Evolutionary conservation across 2,329 filamentous ascomycete genomes (phyloP).

Genomic region (Raffaelea ambrosiae): DNA sequence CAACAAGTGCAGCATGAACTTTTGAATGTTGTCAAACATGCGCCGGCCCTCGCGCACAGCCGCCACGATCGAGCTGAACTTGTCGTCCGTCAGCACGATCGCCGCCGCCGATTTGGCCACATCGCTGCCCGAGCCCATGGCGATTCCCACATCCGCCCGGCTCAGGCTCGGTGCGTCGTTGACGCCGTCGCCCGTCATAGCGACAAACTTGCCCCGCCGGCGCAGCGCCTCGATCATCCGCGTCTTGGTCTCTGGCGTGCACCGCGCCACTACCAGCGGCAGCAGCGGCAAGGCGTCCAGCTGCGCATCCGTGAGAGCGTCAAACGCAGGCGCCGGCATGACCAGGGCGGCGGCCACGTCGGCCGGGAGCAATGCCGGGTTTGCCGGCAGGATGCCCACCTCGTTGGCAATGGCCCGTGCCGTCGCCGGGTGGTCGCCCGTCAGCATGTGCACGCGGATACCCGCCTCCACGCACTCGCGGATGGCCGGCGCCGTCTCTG

Average conservation of each 20-base stretch:
- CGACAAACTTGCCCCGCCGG: constrained; percentile 65
- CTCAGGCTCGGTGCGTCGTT: constrained; percentile 80
- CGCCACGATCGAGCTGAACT: constrained; percentile 78
- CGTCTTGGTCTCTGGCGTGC: constrained; percentile 78
- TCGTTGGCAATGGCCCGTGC: constrained; percentile 71
- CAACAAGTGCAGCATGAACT: constrained; percentile 74
- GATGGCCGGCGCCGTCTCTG: constrained; percentile 68
- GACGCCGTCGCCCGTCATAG: constrained; percentile 84
- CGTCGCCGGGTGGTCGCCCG: constrained; percentile 72
- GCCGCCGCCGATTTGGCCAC: constrained; percentile 75
- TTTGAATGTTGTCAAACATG: constrained; percentile 86
- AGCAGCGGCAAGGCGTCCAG: constrained; percentile 69
- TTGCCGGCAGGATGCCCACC: constrained; percentile 65
- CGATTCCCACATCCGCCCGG: constrained; percentile 76
- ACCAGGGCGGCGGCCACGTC: constrained; percentile 61
- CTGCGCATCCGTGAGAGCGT: constrained; percentile 64
- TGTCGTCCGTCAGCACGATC: constrained; percentile 81
- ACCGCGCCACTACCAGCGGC: constrained; percentile 75
- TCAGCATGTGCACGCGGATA: constrained; percentile 77
- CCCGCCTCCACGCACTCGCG: constrained; percentile 62
- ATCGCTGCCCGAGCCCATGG: constrained; percentile 82
- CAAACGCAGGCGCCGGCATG: constrained; percentile 70
- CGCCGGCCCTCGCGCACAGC: constrained; percentile 75
- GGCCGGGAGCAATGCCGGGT: constrained; percentile 50
- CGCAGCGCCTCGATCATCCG: constrained; percentile 86